A percentile compares a stretch with the other conserved stretches of the same genome.
phyloP scores from a whole-genome alignment of 306 rosid genomes.

The Boehmeria nivea region DNA sequence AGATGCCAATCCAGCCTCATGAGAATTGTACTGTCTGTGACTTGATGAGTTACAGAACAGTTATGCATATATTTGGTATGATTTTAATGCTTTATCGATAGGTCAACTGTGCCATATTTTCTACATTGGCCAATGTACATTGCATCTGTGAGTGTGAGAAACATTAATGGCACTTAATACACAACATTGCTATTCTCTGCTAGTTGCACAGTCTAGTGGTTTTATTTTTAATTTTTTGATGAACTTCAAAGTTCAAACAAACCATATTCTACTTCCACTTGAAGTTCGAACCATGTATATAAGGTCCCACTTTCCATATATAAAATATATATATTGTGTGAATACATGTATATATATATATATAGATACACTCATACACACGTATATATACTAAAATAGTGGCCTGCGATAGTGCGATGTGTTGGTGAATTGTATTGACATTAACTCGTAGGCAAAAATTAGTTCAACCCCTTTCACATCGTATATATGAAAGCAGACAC shows the following conservation, averaged over 20 bases:
- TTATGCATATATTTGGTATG: no score
- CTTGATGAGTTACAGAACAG: background rate
- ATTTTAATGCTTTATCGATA: background rate
- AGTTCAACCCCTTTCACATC: background rate
- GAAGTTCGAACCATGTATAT: background rate
- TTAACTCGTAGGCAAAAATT: no score
- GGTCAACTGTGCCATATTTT: background rate
- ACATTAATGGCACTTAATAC: constrained; percentile 1
- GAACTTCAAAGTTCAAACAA: background rate
- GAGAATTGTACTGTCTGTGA: background rate
- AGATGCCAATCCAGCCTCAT: no score
- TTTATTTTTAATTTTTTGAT: background rate
- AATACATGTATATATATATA: background rate
- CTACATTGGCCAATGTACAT: background rate
- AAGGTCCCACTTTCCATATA: background rate
- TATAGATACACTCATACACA: no score
- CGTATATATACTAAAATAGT: background rate
- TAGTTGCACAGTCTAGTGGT: background rate
- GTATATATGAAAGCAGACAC: background rate
- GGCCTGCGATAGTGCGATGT: background rate
- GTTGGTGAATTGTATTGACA: background rate
- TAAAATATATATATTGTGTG: background rate
- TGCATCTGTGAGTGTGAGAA: background rate
- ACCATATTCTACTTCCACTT: background rate
- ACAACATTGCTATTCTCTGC: background rate